phyloP scores from a whole-genome alignment of 345 rosid genomes.

The Ceriops zippeliana region DNA sequence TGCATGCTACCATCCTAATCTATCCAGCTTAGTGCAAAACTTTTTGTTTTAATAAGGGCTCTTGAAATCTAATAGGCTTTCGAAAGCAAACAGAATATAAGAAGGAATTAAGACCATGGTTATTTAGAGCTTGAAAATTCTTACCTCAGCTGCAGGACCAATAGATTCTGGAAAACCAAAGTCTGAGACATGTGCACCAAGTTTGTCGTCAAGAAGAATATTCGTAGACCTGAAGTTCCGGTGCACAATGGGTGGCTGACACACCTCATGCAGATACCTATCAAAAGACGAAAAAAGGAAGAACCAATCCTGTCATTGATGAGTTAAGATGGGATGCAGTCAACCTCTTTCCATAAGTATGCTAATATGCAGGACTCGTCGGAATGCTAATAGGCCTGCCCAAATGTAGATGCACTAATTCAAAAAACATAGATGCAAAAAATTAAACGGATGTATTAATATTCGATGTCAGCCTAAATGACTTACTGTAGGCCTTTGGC shows the following conservation, averaged over 20 bases:
- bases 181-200: slow-evolving; percentile 65
- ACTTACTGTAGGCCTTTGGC: slow-evolving; percentile 92
- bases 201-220: slow-evolving; percentile 70
- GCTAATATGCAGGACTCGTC: slow-evolving; percentile 1
- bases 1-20: no score
- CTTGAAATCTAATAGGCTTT: not conserved
- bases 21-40: not conserved
- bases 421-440: not conserved
- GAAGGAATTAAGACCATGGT: slow-evolving; percentile 1
- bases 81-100: not conserved
- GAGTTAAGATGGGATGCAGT: slow-evolving; percentile 9
- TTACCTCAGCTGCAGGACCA: slow-evolving; percentile 59
- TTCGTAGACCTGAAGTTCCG: slow-evolving; percentile 72
- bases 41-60: not conserved
- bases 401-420: slow-evolving; percentile 3
- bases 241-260: slow-evolving; percentile 74
- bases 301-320: not conserved
- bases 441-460: no score
- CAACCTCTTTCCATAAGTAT: not conserved
- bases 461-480: not conserved
- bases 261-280: slow-evolving; percentile 86
- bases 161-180: slow-evolving; percentile 70
- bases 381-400: slow-evolving; percentile 1
- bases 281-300: slow-evolving; percentile 5
- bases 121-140: not conserved